Evolutionary conservation across 1,139 yeast species (phyloP).

Genomic region (Eremothecium sinecaudum): DNA sequence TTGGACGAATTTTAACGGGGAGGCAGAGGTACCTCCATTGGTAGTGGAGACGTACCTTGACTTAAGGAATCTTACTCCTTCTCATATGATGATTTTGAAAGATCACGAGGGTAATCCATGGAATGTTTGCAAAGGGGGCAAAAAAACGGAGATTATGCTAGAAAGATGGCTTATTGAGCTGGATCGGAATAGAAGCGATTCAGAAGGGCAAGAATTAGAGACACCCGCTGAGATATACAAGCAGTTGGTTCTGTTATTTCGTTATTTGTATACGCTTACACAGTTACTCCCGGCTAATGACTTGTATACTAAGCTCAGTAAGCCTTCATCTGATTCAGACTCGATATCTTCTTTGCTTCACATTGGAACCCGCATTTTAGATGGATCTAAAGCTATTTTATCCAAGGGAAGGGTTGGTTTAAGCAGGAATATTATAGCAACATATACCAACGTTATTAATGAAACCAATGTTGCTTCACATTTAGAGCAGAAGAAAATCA

Average conservation of each 20-base stretch:
- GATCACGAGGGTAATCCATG: constrained; percentile 42
- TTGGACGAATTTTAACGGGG: constrained; percentile 26
- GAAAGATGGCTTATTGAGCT: constrained; percentile 90
- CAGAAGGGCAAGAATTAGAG: constrained; percentile 18
- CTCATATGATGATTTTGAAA: constrained; percentile 54
- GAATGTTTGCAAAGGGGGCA: constrained; percentile 46
- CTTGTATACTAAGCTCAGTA: constrained; percentile 37
- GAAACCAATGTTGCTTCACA: constrained; percentile 39
- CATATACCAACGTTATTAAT: constrained; percentile 35
- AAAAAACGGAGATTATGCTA: constrained; percentile 69
- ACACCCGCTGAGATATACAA: constrained; percentile 12
- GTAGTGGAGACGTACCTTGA: constrained; percentile 80
- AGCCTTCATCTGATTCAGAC: constrained; percentile 24
- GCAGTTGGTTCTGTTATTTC: constrained; percentile 60
- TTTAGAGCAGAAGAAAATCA: constrained; percentile 50
- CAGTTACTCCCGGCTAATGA: constrained; percentile 66
- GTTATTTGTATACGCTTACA: constrained; percentile 60
- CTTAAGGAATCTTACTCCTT: constrained; percentile 47
- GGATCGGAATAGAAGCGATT: constrained; percentile 34
- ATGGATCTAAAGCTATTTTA: constrained; percentile 68
- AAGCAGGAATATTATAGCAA: constrained; percentile 50
- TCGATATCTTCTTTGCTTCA: constrained; percentile 8
- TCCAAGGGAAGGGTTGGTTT: constrained; percentile 81
- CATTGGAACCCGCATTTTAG: constrained; percentile 55
- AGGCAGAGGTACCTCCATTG: constrained; percentile 54